phyloP scores from a whole-genome alignment of 2,329 filamentous ascomycete genomes.

The Sclerotinia spermophila region DNA sequence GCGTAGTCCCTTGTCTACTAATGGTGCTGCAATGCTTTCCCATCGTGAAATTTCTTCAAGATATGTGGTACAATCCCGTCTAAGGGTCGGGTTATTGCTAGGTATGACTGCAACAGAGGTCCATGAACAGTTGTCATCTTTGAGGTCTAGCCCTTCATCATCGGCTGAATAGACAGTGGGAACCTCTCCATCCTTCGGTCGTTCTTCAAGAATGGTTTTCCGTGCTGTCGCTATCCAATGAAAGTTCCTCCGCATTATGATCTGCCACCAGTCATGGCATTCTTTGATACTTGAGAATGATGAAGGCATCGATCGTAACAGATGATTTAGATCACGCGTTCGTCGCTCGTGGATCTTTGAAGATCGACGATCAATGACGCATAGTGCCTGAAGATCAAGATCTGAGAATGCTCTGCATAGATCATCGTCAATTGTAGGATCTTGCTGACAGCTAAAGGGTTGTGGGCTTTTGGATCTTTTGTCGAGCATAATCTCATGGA shows the following conservation, averaged over 20 bases:
- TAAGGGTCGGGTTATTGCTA: neutral
- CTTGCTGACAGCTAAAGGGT: neutral
- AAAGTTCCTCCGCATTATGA: conserved; percentile 20
- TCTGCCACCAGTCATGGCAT: conserved; percentile 18
- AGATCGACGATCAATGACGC: conserved; percentile 11
- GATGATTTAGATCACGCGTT: conserved; percentile 5
- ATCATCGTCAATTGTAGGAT: conserved; percentile 14
- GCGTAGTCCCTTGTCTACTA: neutral
- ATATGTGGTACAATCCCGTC: conserved; percentile 18
- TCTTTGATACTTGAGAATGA: conserved; percentile 19
- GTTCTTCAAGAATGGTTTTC: neutral
- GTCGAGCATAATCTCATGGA: conserved; percentile 2
- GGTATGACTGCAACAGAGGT: neutral
- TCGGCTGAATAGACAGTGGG: neutral
- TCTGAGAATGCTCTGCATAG: conserved; percentile 12
- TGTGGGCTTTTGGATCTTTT: neutral
- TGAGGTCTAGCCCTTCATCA: neutral
- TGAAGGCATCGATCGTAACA: conserved; percentile 12
- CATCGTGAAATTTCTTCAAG: conserved; percentile 19
- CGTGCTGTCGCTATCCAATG: conserved; percentile 17
- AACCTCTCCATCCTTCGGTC: neutral
- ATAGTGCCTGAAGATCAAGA: conserved; percentile 18
- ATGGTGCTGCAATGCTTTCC: conserved; percentile 16
- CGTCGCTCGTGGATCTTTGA: neutral
- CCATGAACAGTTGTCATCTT: conserved; percentile 8